Base-by-base conservation (phyloP, 371 early-diverging fungal genomes). In the Mortierella sp. region DNA sequence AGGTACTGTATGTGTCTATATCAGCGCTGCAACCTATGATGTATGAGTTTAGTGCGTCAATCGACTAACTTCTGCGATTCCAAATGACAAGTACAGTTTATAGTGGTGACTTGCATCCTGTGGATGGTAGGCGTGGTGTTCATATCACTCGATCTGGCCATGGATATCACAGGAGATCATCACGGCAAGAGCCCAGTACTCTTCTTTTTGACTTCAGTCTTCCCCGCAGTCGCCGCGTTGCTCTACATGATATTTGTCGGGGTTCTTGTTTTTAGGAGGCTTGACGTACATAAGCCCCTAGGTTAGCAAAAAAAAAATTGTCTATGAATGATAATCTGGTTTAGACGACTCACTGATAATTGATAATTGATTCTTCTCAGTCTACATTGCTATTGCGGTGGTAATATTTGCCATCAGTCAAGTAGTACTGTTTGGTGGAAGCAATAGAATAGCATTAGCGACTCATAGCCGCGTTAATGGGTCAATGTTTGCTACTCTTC, bases 181-280 rank as follows among this genome's bases (percentile, higher is more conserved):
- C 26, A 64, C 9, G 78, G 72, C 2, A 61, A 61, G 12, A 68
- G 72, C 28, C 42, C 72, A 26, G 72, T 43, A 17, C 69, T 72
- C 34, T 72, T 61, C 40, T 67, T 77, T 47, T 29, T 68, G 43
- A 65, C 61, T 0, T 6, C n/a, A 63, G n/a, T 72, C 19, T 77
- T 72, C 28, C 78, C 71, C 4, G 64, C 34, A 0, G 60, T 49
- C 31, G 59, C 72, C 0, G 64, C 26, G 23, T 9, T 71, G 5
- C 31, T 67, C 19, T 76, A 71, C 68, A 0, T 56, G 45, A 19
- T 61, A 15, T 61, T 76, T 13, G 32, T 57, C 19, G 17, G 28
- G 23, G 26, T 67, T 13, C 49, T 71, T 0, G 68, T 76, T 9
- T 61, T 67, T 40, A 31, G 64, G 19, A 63, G 34, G 10, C 57